phyloP scores from a whole-genome alignment of 257 asterid genomes.

The Solanum virginianum region DNA sequence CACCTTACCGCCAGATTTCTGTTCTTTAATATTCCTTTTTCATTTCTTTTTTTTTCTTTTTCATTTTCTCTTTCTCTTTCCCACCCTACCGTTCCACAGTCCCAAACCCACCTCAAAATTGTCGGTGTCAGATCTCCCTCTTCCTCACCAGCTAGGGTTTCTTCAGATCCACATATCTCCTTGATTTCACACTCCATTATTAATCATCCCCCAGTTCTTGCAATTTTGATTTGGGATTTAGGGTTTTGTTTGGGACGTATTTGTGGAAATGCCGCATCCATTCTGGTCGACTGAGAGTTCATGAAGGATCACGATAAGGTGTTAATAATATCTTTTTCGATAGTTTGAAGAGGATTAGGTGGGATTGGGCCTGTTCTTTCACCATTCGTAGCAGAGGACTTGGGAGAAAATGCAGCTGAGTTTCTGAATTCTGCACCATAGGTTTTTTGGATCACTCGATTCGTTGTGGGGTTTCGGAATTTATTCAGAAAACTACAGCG shows the following conservation, averaged over 20 bases:
- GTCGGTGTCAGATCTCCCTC: conserved; percentile 46
- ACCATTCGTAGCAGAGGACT: conserved; percentile 61
- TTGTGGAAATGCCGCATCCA: not conserved
- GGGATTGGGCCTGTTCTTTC: conserved; percentile 33
- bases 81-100: conserved; percentile 8
- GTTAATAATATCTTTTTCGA: conserved; percentile 9
- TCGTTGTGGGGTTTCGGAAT: not conserved
- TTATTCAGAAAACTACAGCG: conserved; percentile 38
- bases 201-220: not conserved
- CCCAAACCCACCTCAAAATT: conserved; percentile 4
- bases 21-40: too few species aligned
- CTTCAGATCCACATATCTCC: conserved; percentile 27
- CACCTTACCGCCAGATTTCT: too few species aligned
- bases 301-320: conserved; percentile 39
- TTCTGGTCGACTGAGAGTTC: conserved; percentile 24
- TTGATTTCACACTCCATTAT: not conserved
- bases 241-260: not conserved
- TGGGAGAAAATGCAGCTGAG: conserved; percentile 78
- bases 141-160: conserved; percentile 26
- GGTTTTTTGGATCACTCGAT: not conserved
- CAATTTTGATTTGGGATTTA: not conserved
- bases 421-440: not conserved
- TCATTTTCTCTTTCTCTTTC: not conserved
- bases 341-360: conserved; percentile 38
- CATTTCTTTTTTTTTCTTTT: too few species aligned